A percentile compares a stretch with the other conserved stretches of the same genome.
These are phyloP conservation scores for Neonectria magnoliae DNA, from an alignment of 2,329 filamentous ascomycete genomes.

Conservation along the genomic window DNA sequence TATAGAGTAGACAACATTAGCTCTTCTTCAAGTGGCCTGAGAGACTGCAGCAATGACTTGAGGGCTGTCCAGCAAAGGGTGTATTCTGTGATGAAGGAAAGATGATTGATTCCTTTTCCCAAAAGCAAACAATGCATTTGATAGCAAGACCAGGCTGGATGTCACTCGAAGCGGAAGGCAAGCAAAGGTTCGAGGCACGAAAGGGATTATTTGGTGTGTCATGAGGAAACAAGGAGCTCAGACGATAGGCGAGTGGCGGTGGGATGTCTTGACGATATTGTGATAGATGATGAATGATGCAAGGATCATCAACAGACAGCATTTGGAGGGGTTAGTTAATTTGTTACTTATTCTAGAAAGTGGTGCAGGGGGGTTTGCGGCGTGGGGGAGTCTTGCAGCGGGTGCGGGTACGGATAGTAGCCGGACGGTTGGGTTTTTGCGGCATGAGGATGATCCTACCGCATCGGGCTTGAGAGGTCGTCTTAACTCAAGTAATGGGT, in stretches of 20 bases:
- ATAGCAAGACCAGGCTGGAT: neutral
- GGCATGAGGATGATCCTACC: constrained; percentile 29
- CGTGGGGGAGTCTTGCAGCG: constrained; percentile 8
- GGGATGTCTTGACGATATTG: neutral
- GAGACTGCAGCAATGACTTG: neutral
- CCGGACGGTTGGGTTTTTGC: constrained; percentile 13
- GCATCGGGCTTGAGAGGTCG: constrained; percentile 14
- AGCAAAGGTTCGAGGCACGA: neutral
- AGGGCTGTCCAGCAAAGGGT: neutral
- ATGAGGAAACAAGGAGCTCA: neutral
- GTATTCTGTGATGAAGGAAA: neutral
- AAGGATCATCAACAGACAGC: neutral
- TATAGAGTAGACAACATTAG: neutral
- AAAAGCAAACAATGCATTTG: neutral
- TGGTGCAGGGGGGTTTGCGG: constrained; percentile 2
- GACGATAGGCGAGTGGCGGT: neutral
- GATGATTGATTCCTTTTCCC: neutral
- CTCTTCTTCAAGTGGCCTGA: no score
- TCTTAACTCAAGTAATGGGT: constrained; percentile 23
- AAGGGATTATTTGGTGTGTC: neutral
- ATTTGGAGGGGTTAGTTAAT: constrained; percentile 10
- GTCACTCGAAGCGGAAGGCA: neutral
- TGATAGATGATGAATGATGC: constrained; percentile 10
- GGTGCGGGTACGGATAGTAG: constrained; percentile 13
- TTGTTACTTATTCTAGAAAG: constrained; percentile 33